Base-by-base conservation (phyloP, 2,329 filamentous ascomycete genomes). In the Domatiomyces catenatus region DNA sequence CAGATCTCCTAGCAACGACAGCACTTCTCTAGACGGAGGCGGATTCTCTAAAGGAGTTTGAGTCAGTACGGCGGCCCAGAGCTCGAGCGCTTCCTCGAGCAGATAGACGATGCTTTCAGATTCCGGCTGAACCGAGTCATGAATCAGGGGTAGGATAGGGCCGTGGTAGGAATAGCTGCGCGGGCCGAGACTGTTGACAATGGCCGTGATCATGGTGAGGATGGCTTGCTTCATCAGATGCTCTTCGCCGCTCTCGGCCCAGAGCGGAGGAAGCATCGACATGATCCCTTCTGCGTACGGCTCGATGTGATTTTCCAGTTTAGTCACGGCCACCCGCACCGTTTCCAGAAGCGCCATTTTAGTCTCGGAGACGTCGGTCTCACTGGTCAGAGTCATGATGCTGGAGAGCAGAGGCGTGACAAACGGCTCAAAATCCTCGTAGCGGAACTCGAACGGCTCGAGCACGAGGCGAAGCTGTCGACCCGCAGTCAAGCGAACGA, bases 211-310 rank as follows among this genome's bases (percentile, higher is more conserved):
- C 42, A 96, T 83, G 2, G 84, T 86, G 51, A 96, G 76, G 48
- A 96, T 88, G 1, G 87, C 81, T 67, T 95, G 89, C 66, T 96
- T 96, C 73, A 95, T 84, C 65, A 96, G 79, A 67, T 88, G 86
- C 61, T 92, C 86, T 53, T 94, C 84, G 0, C 83, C 86, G 2
- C 86, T 87, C 48, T 82, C 79, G 53, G 86, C 81, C 92, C 92
- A 98, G 0, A 96, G 73, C 3, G 75, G 74, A 0, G 90, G 89
- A 5, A 96, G 73, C 10, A 88, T 76, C 1, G 78, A 73, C 66
- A 98, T 83, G 53, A 98, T 84, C 53, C 83, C 79, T 60, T 94
- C 86, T 4, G 58, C 86, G 54, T 76, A 81, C 1, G 76, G 76
- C 2, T 72, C 70, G 52, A 82, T 79, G 56, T 85, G 74, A 32